These are phyloP conservation scores for Exophiala lecanii-corni DNA, from an alignment of 2,329 filamentous ascomycete genomes.

Conservation along the genomic window DNA sequence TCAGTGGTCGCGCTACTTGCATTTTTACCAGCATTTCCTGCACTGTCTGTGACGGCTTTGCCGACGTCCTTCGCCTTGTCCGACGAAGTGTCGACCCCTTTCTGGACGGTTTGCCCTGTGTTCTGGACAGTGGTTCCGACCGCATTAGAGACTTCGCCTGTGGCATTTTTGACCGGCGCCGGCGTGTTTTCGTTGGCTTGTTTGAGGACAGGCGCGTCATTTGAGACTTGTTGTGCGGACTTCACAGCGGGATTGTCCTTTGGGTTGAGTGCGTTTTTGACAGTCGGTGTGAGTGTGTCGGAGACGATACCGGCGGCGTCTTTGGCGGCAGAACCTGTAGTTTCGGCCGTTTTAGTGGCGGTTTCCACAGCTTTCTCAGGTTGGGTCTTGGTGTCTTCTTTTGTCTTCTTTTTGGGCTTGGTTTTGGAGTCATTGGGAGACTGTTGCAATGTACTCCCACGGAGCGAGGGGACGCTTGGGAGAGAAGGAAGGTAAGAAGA, in stretches of 20 bases:
- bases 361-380: conserved; percentile 10
- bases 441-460: background rate
- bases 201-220: conserved; percentile 19
- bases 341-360: conserved; percentile 14
- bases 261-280: conserved; percentile 21
- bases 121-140: conserved; percentile 19
- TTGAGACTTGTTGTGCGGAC: conserved; percentile 13
- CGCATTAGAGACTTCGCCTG: conserved; percentile 11
- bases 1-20: conserved; percentile 3
- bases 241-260: conserved; percentile 24
- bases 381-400: conserved; percentile 29
- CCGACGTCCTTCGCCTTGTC: conserved; percentile 13
- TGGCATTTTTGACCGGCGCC: conserved; percentile 9
- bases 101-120: conserved; percentile 15
- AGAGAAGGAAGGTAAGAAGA: conserved; percentile 23
- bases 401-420: conserved; percentile 14
- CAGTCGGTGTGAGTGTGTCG: conserved; percentile 17
- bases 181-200: conserved; percentile 21
- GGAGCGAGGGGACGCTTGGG: conserved; percentile 17
- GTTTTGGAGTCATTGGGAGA: background rate
- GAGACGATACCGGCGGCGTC: conserved; percentile 17
- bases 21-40: conserved; percentile 8
- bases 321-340: conserved; percentile 13
- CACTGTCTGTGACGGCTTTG: conserved; percentile 5
- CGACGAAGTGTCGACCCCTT: conserved; percentile 10